phyloP scores from a whole-genome alignment of 2,329 filamentous ascomycete species.

The Tothia fuscella region DNA sequence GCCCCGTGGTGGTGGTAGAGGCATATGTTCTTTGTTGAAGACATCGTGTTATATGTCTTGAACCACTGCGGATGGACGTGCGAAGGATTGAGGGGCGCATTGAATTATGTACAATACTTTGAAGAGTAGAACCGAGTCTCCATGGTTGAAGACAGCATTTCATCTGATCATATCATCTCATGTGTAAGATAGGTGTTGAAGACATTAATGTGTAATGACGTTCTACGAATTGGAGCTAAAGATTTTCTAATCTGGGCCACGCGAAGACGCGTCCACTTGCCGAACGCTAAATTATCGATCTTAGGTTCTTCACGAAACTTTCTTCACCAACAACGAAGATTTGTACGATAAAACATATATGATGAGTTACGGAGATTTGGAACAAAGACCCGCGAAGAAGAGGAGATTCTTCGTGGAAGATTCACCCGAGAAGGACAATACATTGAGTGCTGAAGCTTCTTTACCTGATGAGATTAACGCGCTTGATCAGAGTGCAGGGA shows the following conservation, averaged over 20 bases:
- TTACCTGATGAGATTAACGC: conserved; percentile 22
- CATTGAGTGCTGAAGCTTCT: conserved; percentile 20
- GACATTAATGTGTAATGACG: too few relatives aligned
- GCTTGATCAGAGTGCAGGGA: conserved; percentile 20
- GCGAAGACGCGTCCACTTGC: not conserved
- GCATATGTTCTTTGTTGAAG: not conserved
- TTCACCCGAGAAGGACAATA: conserved; percentile 14
- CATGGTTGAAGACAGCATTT: not conserved
- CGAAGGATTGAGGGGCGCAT: not conserved
- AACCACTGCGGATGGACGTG: conserved; percentile 7
- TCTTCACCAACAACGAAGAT: not conserved
- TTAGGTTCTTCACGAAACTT: not conserved
- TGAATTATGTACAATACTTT: conserved; percentile 8
- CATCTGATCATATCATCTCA: conserved; percentile 3
- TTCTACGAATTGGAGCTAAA: not conserved
- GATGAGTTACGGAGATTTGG: conserved; percentile 25
- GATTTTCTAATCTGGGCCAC: not conserved
- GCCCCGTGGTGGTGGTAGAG: not conserved
- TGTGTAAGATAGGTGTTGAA: too few relatives aligned
- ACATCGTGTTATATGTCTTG: conserved; percentile 3
- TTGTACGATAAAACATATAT: not conserved
- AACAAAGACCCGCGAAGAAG: conserved; percentile 48
- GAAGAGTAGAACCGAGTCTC: conserved; percentile 3
- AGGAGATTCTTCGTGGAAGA: conserved; percentile 50
- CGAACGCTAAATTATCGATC: not conserved